Conservation (phyloP, 1,139 yeast species). For the Spathaspora sp. region DNA sequence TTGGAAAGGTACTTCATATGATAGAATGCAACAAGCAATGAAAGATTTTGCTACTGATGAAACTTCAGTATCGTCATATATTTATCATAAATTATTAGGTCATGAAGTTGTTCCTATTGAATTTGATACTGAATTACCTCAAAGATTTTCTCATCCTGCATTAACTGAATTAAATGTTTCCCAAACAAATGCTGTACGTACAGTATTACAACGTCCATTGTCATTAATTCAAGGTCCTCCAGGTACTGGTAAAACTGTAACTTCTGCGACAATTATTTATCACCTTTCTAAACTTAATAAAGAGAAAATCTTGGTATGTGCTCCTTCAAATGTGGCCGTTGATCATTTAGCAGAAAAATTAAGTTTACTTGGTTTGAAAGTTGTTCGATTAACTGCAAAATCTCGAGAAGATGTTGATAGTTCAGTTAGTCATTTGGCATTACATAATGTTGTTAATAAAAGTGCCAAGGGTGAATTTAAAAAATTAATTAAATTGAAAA, state of each 20-base stretch:
- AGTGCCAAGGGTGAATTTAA: conserved; percentile 56
- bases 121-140: conserved; percentile 61
- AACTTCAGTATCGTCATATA: conserved; percentile 70
- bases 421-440: conserved; percentile 51
- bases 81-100: conserved; percentile 81
- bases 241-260: conserved; percentile 94
- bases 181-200: conserved; percentile 74
- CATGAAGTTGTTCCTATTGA: conserved; percentile 69
- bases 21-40: conserved; percentile 81
- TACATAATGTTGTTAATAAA: conserved; percentile 49
- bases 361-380: conserved; percentile 65
- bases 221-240: conserved; percentile 98
- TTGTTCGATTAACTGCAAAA: conserved; percentile 74
- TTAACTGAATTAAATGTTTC: conserved; percentile 73
- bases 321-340: conserved; percentile 94
- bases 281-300: conserved; percentile 63
- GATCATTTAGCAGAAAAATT: conserved; percentile 84
- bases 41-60: conserved; percentile 69
- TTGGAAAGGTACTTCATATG: conserved; percentile 85
- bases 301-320: conserved; percentile 76
- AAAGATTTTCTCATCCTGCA: conserved; percentile 61
- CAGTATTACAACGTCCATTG: conserved; percentile 72
- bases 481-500: conserved; percentile 56
- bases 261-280: conserved; percentile 85
- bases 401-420: conserved; percentile 80